phyloP scores from a whole-genome alignment of 192 early-diverging fungal genomes.

The Podila epigama region DNA sequence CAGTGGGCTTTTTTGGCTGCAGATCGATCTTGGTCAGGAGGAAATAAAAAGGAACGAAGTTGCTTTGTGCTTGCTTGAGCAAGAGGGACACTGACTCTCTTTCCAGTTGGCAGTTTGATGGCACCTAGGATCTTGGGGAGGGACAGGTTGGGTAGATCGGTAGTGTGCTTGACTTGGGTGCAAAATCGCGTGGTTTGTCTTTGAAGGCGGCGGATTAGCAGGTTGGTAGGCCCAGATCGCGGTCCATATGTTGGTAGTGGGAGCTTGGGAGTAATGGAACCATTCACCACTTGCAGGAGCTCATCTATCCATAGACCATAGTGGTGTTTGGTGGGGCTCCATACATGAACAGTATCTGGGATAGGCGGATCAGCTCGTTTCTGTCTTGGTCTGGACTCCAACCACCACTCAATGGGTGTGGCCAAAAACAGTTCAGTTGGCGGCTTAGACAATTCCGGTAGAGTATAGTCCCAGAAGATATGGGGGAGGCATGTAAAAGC shows the following conservation, averaged over 20 bases:
- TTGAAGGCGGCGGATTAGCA: background rate
- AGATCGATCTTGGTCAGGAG: background rate
- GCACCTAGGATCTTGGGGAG: background rate
- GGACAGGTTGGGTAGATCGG: background rate
- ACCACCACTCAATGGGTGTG: background rate
- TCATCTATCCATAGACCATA: background rate
- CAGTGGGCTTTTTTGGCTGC: background rate
- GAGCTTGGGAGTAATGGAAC: background rate
- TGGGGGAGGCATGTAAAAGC: background rate
- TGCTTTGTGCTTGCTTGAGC: background rate
- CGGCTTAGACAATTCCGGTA: background rate
- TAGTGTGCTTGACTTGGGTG: background rate
- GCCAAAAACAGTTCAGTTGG: background rate
- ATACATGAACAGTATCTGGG: background rate
- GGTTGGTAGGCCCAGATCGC: background rate
- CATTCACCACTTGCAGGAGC: background rate
- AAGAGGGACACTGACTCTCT: background rate
- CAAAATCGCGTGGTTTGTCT: background rate
- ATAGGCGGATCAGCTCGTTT: background rate
- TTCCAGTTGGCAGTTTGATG: background rate
- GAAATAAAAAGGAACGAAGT: no score
- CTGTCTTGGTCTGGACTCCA: background rate
- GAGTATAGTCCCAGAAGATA: background rate
- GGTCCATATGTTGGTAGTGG: background rate
- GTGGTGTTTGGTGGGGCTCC: background rate